Base-by-base conservation (phyloP, 2,329 filamentous ascomycete species). In the Blastomyces emzantsi region DNA sequence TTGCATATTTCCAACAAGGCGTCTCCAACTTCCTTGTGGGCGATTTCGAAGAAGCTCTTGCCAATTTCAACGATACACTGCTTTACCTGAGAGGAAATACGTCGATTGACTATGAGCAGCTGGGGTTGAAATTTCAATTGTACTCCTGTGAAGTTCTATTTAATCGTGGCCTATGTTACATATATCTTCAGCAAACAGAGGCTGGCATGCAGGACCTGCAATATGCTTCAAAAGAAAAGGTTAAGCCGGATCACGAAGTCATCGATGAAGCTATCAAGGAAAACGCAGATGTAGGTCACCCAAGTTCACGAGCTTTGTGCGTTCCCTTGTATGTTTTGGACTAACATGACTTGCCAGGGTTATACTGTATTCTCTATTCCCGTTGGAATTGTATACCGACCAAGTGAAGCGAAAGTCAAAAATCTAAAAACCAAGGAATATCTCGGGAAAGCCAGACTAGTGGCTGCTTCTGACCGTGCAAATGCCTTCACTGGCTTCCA, bases 331-430 rank as follows among this genome's bases (percentile, higher is more conserved):
- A 1, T 45, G 2, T 17, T 5, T 11, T 11, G 8, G 15, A n/a
- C 28, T 49, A 60, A 60, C 25, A 33, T 61, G 67, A 62, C 11
- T 33, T 57, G 51, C 57, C 66, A 96, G 90, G 94, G 93, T 57
- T 99, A 99, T 73, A 97, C 94, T 0, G 94, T 99, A 52, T 99
- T 99, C 78, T 97, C 92, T 0, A 97, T 97, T 62, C 94, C 94
- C 0, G 92, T 97, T 15, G 94, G 94, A 30, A 90, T 97, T 41
- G 85, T 99, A 19, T 99, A 97, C 77, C 84, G 94, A 64, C 94
- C 94, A 28, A 97, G 97, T 73, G 92, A 96, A 72, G 92, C 94
- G 67, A 99, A 99, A 77, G 94, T 99, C 69, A 95, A 95, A 78
- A 99, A 99, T 72, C 81, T 99, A 71, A 96, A 97, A 81, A 90